Percentiles rank a stretch among this genome's conserved stretches.
These are phyloP conservation scores for Monilinia aucupariae DNA, from an alignment of 2,329 filamentous ascomycete genomes.

Conservation along the genomic window DNA sequence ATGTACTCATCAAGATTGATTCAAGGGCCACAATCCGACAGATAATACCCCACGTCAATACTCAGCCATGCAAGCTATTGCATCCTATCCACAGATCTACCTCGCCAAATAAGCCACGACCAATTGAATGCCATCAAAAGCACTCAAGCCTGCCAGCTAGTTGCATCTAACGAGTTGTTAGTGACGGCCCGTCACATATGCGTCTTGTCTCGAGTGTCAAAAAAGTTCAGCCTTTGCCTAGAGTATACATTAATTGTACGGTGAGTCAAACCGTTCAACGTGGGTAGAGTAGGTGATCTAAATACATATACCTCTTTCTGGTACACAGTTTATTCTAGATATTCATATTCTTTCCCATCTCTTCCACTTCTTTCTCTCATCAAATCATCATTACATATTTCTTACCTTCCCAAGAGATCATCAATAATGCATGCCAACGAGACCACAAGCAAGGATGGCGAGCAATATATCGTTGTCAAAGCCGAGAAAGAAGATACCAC, in stretches of 20 bases:
- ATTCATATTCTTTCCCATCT: not conserved
- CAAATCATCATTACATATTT: not conserved
- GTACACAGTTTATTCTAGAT: not conserved
- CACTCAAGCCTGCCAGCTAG: not conserved
- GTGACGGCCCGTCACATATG: not conserved
- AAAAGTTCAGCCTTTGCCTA: not conserved
- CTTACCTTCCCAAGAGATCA: too few relatives aligned
- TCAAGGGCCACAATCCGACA: too few relatives aligned
- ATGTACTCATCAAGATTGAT: not conserved
- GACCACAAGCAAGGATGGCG: constrained; percentile 16
- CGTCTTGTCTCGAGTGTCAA: not conserved
- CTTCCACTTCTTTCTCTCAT: not conserved
- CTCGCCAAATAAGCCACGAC: not conserved
- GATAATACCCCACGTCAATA: constrained; percentile 1
- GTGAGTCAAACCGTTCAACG: constrained; percentile 9
- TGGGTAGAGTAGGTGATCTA: not conserved
- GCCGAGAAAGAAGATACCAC: constrained; percentile 17
- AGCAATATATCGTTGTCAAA: constrained; percentile 24
- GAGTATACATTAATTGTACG: constrained; percentile 2
- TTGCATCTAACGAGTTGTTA: not conserved
- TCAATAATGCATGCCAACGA: constrained; percentile 17
- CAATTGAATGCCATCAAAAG: not conserved
- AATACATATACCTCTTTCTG: not conserved
- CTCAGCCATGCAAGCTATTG: not conserved
- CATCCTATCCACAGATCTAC: constrained; percentile 1